Percentiles rank a stretch among this genome's conserved stretches.
Evolutionary conservation across 805 yeast genomes (phyloP).

Genomic region (Candida lessepsii): DNA sequence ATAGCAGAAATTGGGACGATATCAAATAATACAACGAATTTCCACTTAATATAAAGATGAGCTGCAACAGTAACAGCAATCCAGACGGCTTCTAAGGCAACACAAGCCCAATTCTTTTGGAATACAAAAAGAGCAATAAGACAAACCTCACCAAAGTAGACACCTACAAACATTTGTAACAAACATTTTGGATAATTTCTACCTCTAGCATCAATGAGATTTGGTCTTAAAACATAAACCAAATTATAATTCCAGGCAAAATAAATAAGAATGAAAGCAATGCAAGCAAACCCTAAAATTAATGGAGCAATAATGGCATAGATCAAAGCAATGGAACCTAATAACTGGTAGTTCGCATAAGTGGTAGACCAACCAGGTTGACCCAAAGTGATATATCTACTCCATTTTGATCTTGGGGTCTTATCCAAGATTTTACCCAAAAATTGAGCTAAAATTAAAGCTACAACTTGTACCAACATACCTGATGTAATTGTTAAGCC

Average conservation of each 20-base stretch:
- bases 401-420: constrained; percentile 94
- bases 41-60: constrained; percentile 58
- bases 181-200: constrained; percentile 70
- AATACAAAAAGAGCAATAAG: constrained; percentile 70
- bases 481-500: constrained; percentile 82
- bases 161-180: constrained; percentile 68
- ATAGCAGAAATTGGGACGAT: constrained; percentile 68
- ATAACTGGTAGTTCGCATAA: constrained; percentile 74
- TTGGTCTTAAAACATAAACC: constrained; percentile 60
- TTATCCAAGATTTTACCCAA: constrained; percentile 71
- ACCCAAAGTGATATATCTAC: constrained; percentile 60
- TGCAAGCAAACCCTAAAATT: constrained; percentile 61
- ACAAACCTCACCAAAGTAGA: constrained; percentile 71
- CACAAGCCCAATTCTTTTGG: constrained; percentile 77
- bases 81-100: constrained; percentile 64
- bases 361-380: constrained; percentile 78
- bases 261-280: constrained; percentile 57
- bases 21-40: constrained; percentile 63
- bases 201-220: constrained; percentile 63
- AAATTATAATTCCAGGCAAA: constrained; percentile 62
- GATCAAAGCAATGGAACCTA: constrained; percentile 68
- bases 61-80: constrained; percentile 55
- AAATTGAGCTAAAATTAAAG: constrained; percentile 66
- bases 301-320: constrained; percentile 82
- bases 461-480: constrained; percentile 69